Conservation (phyloP, 192 early-diverging fungal genomes). For the Phlyctochytrium planicorne region DNA sequence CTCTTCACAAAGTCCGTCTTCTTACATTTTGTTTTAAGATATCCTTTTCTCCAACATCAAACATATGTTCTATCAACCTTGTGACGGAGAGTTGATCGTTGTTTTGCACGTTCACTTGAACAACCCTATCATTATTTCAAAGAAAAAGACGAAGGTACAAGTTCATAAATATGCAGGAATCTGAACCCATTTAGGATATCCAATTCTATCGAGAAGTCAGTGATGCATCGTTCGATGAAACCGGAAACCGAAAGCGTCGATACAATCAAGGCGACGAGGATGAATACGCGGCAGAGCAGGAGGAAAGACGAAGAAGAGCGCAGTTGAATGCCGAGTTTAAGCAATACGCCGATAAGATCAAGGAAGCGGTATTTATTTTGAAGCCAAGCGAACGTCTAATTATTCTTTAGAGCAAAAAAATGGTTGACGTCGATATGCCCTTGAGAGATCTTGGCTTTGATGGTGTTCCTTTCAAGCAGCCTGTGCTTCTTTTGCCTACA, state of each 20-base stretch:
- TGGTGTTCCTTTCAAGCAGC: constrained; percentile 89
- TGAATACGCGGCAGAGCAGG: constrained; percentile 93
- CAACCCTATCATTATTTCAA: constrained; percentile 96
- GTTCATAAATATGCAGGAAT: not conserved
- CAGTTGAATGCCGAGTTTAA: constrained; percentile 93
- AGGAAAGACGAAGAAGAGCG: constrained; percentile 82
- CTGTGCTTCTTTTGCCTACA: constrained; percentile 92
- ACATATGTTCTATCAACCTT: constrained; percentile 98
- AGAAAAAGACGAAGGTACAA: constrained; percentile 91
- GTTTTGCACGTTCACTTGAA: constrained; percentile 94
- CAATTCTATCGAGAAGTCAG: constrained; percentile 98
- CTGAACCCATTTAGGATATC: constrained; percentile 65
- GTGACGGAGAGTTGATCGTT: constrained; percentile 94
- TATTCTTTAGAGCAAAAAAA: constrained; percentile 60
- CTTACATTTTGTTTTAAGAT: constrained; percentile 59
- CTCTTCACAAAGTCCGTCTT: not conserved
- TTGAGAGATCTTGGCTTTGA: constrained; percentile 91
- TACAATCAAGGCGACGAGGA: constrained; percentile 97
- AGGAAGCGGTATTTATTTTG: constrained; percentile 44
- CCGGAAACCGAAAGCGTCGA: constrained; percentile 84
- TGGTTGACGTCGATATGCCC: constrained; percentile 89
- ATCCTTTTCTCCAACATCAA: constrained; percentile 97
- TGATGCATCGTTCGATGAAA: constrained; percentile 95
- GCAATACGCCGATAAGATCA: constrained; percentile 87
- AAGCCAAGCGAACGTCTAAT: constrained; percentile 3